phyloP scores from a whole-genome alignment of 2,329 filamentous ascomycete species.

The Ilyonectria robusta region DNA sequence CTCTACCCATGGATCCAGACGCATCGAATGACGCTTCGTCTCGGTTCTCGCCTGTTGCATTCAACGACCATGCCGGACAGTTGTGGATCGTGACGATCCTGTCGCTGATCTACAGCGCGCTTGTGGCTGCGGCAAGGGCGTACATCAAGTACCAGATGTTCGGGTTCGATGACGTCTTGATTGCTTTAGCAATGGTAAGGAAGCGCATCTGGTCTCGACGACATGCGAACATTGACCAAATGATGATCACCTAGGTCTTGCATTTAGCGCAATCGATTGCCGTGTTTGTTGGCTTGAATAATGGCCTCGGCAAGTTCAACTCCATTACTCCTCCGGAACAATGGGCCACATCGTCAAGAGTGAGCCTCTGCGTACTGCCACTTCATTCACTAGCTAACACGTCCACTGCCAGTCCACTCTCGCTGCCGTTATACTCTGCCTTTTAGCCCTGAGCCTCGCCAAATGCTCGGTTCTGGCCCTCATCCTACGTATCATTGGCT shows the following conservation, averaged over 20 bases:
- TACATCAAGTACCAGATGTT: conserved; percentile 44
- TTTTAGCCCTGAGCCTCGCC: conserved; percentile 25
- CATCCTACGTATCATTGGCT: conserved; percentile 37
- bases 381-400: conserved; percentile 7
- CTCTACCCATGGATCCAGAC: conserved; percentile 26
- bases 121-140: conserved; percentile 32
- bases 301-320: conserved; percentile 37
- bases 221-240: conserved; percentile 6
- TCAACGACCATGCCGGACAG: conserved; percentile 39
- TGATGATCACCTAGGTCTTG: conserved; percentile 13
- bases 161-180: conserved; percentile 37
- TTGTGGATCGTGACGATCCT: conserved; percentile 42
- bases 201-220: not conserved
- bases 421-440: conserved; percentile 25
- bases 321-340: conserved; percentile 30
- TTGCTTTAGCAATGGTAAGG: conserved; percentile 32
- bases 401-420: conserved; percentile 22
- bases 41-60: conserved; percentile 34
- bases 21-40: conserved; percentile 12
- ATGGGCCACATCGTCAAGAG: conserved; percentile 33
- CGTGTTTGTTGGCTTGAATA: conserved; percentile 35
- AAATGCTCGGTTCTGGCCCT: conserved; percentile 43
- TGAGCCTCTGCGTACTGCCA: not conserved
- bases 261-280: conserved; percentile 37
- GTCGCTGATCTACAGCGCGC: conserved; percentile 38